A percentile compares a stretch with the other conserved stretches of the same genome.
phyloP scores from a whole-genome alignment of 2,329 filamentous ascomycete genomes.

The Colletotrichum neosansevieriae region DNA sequence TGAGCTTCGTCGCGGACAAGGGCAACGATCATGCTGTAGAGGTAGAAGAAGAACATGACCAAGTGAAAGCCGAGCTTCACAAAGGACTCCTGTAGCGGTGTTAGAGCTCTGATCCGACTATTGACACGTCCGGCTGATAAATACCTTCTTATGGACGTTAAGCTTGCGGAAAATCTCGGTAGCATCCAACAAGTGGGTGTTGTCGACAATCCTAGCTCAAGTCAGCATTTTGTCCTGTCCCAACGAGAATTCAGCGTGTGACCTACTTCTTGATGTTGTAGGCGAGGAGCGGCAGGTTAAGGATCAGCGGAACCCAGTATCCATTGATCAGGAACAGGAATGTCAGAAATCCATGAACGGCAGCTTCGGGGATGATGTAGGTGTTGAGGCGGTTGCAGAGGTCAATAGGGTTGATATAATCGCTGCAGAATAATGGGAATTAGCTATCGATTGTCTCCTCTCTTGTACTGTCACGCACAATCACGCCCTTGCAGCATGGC shows the following conservation, averaged over 20 bases:
- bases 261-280: constrained; percentile 99
- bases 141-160: constrained; percentile 98
- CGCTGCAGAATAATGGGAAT: constrained; percentile 65
- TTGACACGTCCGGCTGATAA: background rate
- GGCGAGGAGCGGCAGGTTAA: constrained; percentile 90
- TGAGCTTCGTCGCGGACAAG: constrained; percentile 95
- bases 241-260: background rate
- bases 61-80: constrained; percentile 99
- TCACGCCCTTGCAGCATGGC: constrained; percentile 8
- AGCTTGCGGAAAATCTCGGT: constrained; percentile 99
- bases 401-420: constrained; percentile 99
- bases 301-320: constrained; percentile 93
- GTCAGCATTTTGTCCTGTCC: constrained; percentile 26
- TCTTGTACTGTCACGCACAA: constrained; percentile 15
- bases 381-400: constrained; percentile 99
- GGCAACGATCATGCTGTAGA: constrained; percentile 98
- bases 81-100: constrained; percentile 86
- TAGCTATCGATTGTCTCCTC: constrained; percentile 43
- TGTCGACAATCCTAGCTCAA: constrained; percentile 86
- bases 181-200: constrained; percentile 95
- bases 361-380: constrained; percentile 98
- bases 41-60: constrained; percentile 99
- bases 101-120: background rate
- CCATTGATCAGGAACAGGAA: constrained; percentile 98
- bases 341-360: constrained; percentile 95